phyloP scores from a whole-genome alignment of 169 alveolate species.

The Eimeria maxima region DNA sequence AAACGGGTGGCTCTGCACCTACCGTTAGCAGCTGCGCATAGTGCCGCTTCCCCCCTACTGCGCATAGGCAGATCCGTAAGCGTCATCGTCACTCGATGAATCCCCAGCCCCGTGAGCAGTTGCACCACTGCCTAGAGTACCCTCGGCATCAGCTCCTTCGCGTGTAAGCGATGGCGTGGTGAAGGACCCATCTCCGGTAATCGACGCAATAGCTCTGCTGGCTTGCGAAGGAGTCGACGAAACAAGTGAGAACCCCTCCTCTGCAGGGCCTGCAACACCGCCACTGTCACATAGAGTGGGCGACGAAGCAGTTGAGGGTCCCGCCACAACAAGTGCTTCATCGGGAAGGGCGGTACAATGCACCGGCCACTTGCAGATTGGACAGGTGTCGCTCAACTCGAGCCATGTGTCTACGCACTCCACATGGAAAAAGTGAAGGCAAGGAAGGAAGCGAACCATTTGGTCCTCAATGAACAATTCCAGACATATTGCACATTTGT shows the following conservation, averaged over 20 bases:
- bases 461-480: conserved; percentile 30
- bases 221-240: no score
- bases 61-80: not conserved
- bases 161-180: no score
- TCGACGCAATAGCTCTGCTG: no score
- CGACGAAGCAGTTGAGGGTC: not conserved
- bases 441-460: conserved; percentile 46
- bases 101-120: not conserved
- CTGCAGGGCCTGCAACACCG: not conserved
- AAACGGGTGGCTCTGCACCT: not conserved
- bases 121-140: not conserved
- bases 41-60: not conserved
- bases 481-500: conserved; percentile 41
- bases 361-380: conserved; percentile 62
- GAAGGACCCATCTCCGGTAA: no score
- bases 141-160: no score
- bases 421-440: conserved; percentile 30
- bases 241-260: no score
- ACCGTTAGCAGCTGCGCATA: not conserved
- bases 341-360: conserved; percentile 12
- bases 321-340: not conserved
- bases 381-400: conserved; percentile 36
- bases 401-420: conserved; percentile 57
- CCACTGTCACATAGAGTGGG: not conserved
- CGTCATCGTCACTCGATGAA: not conserved